Percentiles rank a stretch among this genome's conserved stretches.
Conservation (phyloP, 768 basidiomycete species). For the Psilocybe cyanescens region DNA sequence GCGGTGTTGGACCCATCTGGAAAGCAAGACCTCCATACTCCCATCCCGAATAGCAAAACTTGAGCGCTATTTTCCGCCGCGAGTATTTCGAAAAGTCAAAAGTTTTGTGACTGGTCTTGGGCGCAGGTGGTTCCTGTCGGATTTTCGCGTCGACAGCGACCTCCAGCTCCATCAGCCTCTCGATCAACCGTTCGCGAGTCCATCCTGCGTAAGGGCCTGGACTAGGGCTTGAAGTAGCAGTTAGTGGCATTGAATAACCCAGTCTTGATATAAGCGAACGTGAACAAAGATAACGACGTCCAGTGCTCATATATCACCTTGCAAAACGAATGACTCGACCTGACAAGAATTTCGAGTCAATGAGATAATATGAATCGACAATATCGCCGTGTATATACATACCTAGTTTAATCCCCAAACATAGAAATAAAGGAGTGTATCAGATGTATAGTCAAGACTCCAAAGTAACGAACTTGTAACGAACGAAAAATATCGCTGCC, state of each 20-base stretch:
- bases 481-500: too few relatives aligned
- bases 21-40: constrained; percentile 90
- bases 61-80: constrained; percentile 89
- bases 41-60: constrained; percentile 92
- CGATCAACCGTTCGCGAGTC: constrained; percentile 69
- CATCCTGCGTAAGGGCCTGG: constrained; percentile 43
- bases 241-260: constrained; percentile 21
- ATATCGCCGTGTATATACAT: too few relatives aligned
- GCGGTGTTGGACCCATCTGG: constrained; percentile 68
- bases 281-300: constrained; percentile 19
- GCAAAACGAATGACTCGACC: background rate
- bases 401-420: too few relatives aligned
- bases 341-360: background rate
- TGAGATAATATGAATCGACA: too few relatives aligned
- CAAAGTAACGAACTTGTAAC: too few relatives aligned
- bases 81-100: constrained; percentile 75
- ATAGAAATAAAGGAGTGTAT: too few relatives aligned
- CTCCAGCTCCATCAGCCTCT: constrained; percentile 64
- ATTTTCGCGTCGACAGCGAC: constrained; percentile 10
- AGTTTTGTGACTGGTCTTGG: constrained; percentile 24
- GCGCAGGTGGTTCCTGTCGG: constrained; percentile 23
- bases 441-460: too few relatives aligned
- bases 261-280: constrained; percentile 22
- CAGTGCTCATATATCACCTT: constrained; percentile 20
- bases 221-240: constrained; percentile 18